phyloP scores from a whole-genome alignment of 805 yeast genomes.

The Yamadazyma sp. region DNA sequence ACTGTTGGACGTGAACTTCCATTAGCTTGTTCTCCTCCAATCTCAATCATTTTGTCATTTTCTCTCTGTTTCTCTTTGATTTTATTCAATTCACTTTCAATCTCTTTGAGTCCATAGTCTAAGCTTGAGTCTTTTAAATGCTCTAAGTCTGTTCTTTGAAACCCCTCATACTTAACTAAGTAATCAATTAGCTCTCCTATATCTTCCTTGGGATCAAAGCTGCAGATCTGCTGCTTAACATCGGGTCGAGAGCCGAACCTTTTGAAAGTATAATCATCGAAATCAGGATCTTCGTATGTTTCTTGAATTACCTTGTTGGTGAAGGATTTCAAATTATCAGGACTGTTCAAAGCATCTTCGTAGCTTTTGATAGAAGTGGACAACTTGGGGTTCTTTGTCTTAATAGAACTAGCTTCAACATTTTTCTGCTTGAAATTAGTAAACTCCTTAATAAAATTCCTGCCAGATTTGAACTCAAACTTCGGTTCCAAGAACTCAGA shows the following conservation, averaged over 20 bases:
- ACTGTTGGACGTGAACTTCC: background rate
- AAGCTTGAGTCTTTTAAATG: conserved; percentile 25
- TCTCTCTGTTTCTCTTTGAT: conserved; percentile 21
- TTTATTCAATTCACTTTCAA: conserved; percentile 35
- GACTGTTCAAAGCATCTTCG: conserved; percentile 24
- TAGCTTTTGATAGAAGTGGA: conserved; percentile 28
- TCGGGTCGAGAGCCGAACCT: conserved; percentile 13
- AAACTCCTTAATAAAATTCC: conserved; percentile 13
- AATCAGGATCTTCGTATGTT: conserved; percentile 12
- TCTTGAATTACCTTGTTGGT: conserved; percentile 21
- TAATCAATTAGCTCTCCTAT: conserved; percentile 31
- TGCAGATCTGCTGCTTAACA: background rate
- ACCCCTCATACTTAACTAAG: conserved; percentile 30
- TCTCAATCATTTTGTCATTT: conserved; percentile 21
- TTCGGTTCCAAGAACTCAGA: background rate
- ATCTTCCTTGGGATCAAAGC: conserved; percentile 19
- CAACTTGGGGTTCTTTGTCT: conserved; percentile 16
- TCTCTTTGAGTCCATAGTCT: conserved; percentile 39
- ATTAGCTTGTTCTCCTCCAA: conserved; percentile 28
- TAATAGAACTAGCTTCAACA: conserved; percentile 4
- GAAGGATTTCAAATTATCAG: conserved; percentile 27
- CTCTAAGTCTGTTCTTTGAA: conserved; percentile 24
- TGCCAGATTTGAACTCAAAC: conserved; percentile 4
- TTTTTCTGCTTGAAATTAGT: conserved; percentile 8
- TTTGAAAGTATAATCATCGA: conserved; percentile 21